Conservation (phyloP, 2,329 filamentous ascomycete genomes). For the Helicocarpus griseus region DNA sequence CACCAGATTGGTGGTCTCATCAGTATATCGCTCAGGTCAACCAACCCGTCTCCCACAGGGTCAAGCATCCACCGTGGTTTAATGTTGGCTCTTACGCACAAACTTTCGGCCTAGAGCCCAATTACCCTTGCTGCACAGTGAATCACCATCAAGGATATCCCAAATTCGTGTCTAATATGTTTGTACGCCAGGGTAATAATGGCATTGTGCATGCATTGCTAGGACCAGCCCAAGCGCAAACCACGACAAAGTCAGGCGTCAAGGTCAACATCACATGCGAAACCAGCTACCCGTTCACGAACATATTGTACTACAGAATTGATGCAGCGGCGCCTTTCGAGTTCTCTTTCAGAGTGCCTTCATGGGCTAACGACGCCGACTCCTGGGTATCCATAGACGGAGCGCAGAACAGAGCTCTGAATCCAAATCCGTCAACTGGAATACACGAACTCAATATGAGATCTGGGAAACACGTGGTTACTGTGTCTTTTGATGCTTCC, state of each 20-base stretch:
- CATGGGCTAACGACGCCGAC: slow-evolving; percentile 28
- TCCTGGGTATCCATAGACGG: slow-evolving; percentile 17
- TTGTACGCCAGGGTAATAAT: slow-evolving; percentile 32
- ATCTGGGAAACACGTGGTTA: slow-evolving; percentile 24
- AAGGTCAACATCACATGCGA: slow-evolving; percentile 36
- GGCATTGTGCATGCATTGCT: slow-evolving; percentile 44
- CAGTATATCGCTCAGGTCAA: slow-evolving; percentile 48
- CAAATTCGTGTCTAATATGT: slow-evolving; percentile 44
- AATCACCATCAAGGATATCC: slow-evolving; percentile 50
- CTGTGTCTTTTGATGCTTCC: slow-evolving; percentile 24
- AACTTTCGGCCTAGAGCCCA: slow-evolving; percentile 44
- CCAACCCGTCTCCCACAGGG: slow-evolving; percentile 39
- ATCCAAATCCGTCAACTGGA: slow-evolving; percentile 27
- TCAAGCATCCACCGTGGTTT: slow-evolving; percentile 38
- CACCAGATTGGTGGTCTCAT: slow-evolving; percentile 46
- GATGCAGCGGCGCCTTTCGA: slow-evolving; percentile 26
- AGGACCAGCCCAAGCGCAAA: slow-evolving; percentile 34
- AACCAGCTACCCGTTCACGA: slow-evolving; percentile 43
- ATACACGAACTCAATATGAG: slow-evolving; percentile 29
- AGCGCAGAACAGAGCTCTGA: slow-evolving; percentile 11
- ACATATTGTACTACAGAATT: slow-evolving; percentile 33
- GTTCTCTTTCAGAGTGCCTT: slow-evolving; percentile 40
- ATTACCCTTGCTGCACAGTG: slow-evolving; percentile 48
- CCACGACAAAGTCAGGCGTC: slow-evolving; percentile 26
- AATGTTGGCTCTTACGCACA: slow-evolving; percentile 38